Evolutionary conservation across 2,329 filamentous ascomycete species (phyloP).

Genomic region (Amylocarpus encephaloides): DNA sequence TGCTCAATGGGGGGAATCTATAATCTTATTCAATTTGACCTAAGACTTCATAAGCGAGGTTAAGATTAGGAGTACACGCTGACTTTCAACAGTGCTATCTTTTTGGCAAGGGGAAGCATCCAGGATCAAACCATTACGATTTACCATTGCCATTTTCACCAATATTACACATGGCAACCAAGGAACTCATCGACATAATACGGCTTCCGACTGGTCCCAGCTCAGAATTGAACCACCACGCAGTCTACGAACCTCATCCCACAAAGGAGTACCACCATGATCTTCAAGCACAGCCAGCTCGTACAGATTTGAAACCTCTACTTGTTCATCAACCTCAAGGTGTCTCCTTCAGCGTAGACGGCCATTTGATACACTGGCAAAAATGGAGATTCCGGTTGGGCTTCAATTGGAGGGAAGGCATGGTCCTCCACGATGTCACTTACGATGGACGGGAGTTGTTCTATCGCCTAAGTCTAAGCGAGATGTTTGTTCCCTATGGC

Average conservation of each 20-base stretch:
- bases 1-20: too few species aligned
- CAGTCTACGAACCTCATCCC: conserved; percentile 13
- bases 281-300: conserved; percentile 22
- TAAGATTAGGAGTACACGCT: neutral
- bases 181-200: conserved; percentile 19
- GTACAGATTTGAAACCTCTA: conserved; percentile 49
- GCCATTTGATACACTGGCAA: conserved; percentile 42
- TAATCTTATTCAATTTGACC: neutral
- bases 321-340: conserved; percentile 59
- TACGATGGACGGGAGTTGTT: conserved; percentile 54
- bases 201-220: conserved; percentile 20
- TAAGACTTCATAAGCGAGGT: neutral
- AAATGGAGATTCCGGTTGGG: conserved; percentile 58
- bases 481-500: conserved; percentile 60
- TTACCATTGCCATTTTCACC: conserved; percentile 24
- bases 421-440: conserved; percentile 53
- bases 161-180: conserved; percentile 20
- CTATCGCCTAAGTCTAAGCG: conserved; percentile 51
- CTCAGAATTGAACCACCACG: conserved; percentile 12
- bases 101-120: conserved; percentile 18
- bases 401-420: conserved; percentile 55
- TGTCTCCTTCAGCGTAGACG: conserved; percentile 47
- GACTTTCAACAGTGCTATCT: conserved; percentile 20
- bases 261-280: conserved; percentile 24
- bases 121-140: conserved; percentile 25